phyloP scores from a whole-genome alignment of 768 basidiomycete genomes.

The Cystofilobasidium ferigula region DNA sequence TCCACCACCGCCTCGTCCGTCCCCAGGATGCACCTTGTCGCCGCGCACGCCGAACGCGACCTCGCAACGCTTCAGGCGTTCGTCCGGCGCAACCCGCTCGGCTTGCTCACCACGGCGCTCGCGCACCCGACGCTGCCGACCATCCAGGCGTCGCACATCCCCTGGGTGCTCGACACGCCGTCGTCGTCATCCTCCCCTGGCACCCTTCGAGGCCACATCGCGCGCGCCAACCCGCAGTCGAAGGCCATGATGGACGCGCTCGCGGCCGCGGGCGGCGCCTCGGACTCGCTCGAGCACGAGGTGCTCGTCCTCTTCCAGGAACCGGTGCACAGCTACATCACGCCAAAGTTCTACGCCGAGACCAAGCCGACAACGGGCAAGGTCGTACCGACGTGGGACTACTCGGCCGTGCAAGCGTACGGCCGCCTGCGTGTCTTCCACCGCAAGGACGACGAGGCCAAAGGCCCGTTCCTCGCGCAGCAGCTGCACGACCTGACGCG shows the following conservation, averaged over 20 bases:
- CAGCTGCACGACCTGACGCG: constrained; percentile 33
- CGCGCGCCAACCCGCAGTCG: constrained; percentile 36
- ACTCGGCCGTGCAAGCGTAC: constrained; percentile 37
- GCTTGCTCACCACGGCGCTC: constrained; percentile 40
- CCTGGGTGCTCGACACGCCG: constrained; percentile 30
- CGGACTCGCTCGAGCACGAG: constrained; percentile 29
- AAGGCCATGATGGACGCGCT: constrained; percentile 31
- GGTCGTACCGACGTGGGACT: constrained; percentile 39
- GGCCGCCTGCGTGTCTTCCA: constrained; percentile 32
- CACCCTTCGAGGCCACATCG: constrained; percentile 35
- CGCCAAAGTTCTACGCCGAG: constrained; percentile 34
- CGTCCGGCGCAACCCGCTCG: constrained; percentile 39
- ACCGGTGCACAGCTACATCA: constrained; percentile 35
- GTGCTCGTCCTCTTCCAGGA: constrained; percentile 37
- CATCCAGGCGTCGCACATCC: constrained; percentile 40
- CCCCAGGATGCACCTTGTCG: constrained; percentile 43
- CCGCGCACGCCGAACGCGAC: constrained; percentile 40
- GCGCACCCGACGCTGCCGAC: constrained; percentile 29
- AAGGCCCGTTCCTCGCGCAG: constrained; percentile 29
- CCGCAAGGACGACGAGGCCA: constrained; percentile 9
- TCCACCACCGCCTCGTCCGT: no score
- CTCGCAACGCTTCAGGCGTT: constrained; percentile 36
- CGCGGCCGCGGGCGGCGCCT: neutral
- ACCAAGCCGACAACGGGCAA: constrained; percentile 36
- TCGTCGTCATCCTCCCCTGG: constrained; percentile 7